Conservation (phyloP, 768 basidiomycete genomes). For the Naganishia friedmannii region DNA sequence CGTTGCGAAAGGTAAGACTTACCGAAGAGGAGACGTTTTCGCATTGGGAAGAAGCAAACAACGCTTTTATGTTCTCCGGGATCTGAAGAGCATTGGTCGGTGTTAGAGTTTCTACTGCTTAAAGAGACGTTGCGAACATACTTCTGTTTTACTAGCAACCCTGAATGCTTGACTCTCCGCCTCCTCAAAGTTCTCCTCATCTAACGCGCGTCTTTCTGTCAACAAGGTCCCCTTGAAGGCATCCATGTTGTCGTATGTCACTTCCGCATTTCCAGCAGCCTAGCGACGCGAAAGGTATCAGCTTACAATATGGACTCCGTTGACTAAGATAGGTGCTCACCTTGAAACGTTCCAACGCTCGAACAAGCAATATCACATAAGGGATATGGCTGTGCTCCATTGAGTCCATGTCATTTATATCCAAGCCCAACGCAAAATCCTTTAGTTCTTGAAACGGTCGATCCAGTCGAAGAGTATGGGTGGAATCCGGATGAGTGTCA, state of each 20-base stretch:
- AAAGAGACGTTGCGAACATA: constrained; percentile 37
- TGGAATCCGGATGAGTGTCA: constrained; percentile 72
- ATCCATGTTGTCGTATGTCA: constrained; percentile 63
- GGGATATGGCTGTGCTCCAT: constrained; percentile 89
- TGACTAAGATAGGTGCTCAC: constrained; percentile 26
- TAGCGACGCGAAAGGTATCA: neutral
- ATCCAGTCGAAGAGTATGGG: constrained; percentile 75
- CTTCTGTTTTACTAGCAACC: constrained; percentile 62
- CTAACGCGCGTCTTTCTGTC: constrained; percentile 67
- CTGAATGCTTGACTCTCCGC: constrained; percentile 84
- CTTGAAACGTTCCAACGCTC: constrained; percentile 79
- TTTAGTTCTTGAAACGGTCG: constrained; percentile 79
- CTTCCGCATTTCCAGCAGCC: constrained; percentile 3
- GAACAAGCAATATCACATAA: constrained; percentile 82
- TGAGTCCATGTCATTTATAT: constrained; percentile 75
- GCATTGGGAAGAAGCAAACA: constrained; percentile 14
- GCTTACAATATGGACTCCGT: neutral
- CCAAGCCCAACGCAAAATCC: constrained; percentile 67
- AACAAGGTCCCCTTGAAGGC: constrained; percentile 70
- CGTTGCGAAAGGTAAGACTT: neutral
- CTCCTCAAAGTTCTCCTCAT: constrained; percentile 98
- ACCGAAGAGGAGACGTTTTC: constrained; percentile 17
- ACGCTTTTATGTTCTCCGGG: neutral
- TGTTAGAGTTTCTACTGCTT: neutral
- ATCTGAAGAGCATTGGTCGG: neutral